Evolutionary conservation across 2,329 filamentous ascomycete species (phyloP).

Genomic region (Paraconiothyrium sp.): DNA sequence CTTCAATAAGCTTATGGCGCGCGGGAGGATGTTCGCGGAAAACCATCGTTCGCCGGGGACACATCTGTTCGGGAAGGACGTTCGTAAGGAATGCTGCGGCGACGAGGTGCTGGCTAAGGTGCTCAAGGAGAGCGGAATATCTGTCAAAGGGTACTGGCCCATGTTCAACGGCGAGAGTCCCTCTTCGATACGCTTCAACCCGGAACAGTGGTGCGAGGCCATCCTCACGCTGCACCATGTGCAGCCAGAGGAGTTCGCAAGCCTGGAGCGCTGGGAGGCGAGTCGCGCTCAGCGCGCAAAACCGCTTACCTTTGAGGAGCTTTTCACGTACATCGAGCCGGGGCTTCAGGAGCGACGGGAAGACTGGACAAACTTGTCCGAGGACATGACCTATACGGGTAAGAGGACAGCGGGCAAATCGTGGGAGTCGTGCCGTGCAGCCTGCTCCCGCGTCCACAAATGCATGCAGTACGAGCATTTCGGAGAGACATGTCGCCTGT

Average conservation of each 20-base stretch:
- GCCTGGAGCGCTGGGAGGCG: slow-evolving; percentile 39
- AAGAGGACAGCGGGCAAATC: slow-evolving; percentile 33
- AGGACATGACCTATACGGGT: slow-evolving; percentile 35
- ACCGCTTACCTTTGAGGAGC: slow-evolving; percentile 46
- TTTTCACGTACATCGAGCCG: slow-evolving; percentile 43
- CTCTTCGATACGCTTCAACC: slow-evolving; percentile 48
- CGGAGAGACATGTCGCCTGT: slow-evolving; percentile 39
- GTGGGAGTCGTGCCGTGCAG: slow-evolving; percentile 37
- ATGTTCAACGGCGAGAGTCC: slow-evolving; percentile 58
- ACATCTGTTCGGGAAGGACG: slow-evolving; percentile 48
- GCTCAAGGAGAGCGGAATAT: slow-evolving; percentile 47
- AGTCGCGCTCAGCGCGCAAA: slow-evolving; percentile 31
- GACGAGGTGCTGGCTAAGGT: slow-evolving; percentile 51
- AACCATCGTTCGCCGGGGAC: slow-evolving; percentile 44
- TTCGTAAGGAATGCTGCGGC: slow-evolving; percentile 49
- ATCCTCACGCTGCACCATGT: slow-evolving; percentile 53
- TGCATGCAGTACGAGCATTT: slow-evolving; percentile 47
- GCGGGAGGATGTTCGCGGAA: slow-evolving; percentile 48
- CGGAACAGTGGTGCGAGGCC: slow-evolving; percentile 56
- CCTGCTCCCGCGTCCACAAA: slow-evolving; percentile 39
- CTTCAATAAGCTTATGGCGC: slow-evolving; percentile 55
- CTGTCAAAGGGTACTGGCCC: slow-evolving; percentile 53
- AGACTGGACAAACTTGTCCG: slow-evolving; percentile 48
- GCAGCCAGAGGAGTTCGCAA: slow-evolving; percentile 38
- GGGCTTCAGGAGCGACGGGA: slow-evolving; percentile 32